phyloP scores from a whole-genome alignment of 1,284 basidiomycete genomes.

The Athelia psychrophila region DNA sequence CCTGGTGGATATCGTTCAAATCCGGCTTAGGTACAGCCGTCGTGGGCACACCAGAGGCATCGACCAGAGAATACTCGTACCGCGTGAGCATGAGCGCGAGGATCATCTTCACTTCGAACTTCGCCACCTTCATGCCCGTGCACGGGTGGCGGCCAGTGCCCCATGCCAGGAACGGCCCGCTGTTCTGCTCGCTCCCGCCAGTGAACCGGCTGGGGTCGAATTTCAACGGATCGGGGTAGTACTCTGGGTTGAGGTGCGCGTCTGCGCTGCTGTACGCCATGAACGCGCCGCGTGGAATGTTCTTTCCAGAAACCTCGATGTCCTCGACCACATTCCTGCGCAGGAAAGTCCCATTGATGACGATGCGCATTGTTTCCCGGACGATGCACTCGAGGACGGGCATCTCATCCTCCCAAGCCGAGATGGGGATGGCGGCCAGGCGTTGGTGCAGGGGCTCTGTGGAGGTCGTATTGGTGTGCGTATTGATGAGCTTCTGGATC shows the following conservation, averaged over 20 bases:
- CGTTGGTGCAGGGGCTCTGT: conserved; percentile 25
- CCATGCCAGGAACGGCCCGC: conserved; percentile 29
- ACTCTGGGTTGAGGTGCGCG: conserved; percentile 27
- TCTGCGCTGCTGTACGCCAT: conserved; percentile 27
- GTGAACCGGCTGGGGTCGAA: conserved; percentile 32
- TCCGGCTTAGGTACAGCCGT: conserved; percentile 21
- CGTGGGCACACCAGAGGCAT: conserved; percentile 20
- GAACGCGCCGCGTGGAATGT: conserved; percentile 26
- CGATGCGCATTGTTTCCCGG: conserved; percentile 30
- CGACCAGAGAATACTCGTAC: conserved; percentile 30
- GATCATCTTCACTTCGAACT: conserved; percentile 34
- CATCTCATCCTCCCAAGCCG: conserved; percentile 33
- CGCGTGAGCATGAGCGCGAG: conserved; percentile 27
- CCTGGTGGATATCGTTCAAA: conserved; percentile 25
- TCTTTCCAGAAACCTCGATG: conserved; percentile 13
- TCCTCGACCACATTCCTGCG: conserved; percentile 19
- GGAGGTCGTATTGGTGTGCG: conserved; percentile 16
- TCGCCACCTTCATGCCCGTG: conserved; percentile 31
- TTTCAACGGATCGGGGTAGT: conserved; percentile 29
- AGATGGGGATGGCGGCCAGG: conserved; percentile 26
- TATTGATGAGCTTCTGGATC: conserved; percentile 20
- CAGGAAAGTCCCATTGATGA: conserved; percentile 14
- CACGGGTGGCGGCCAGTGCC: conserved; percentile 34
- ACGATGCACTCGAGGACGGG: conserved; percentile 30
- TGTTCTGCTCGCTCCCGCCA: conserved; percentile 27